These are phyloP conservation scores for Tylopilus felleus DNA, from an alignment of 768 basidiomycete genomes.

Conservation along the genomic window DNA sequence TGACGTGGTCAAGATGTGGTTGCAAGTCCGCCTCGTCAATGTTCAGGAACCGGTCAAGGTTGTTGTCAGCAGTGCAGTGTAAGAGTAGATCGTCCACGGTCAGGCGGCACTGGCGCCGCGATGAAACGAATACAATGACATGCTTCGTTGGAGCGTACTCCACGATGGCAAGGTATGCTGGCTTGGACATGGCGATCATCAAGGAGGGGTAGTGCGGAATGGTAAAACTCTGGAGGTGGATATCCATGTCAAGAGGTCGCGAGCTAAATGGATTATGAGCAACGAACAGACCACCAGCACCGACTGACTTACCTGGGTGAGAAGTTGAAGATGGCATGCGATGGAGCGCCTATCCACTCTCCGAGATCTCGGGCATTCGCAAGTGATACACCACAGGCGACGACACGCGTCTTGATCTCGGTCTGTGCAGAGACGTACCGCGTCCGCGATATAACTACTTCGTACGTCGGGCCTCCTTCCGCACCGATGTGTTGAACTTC, in stretches of 20 bases:
- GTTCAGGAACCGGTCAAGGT: slow-evolving; percentile 85
- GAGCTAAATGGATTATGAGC: slow-evolving; percentile 49
- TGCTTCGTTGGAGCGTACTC: slow-evolving; percentile 86
- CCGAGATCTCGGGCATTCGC: slow-evolving; percentile 95
- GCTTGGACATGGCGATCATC: slow-evolving; percentile 99
- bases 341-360: slow-evolving; percentile 95
- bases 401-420: slow-evolving; percentile 87
- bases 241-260: slow-evolving; percentile 95
- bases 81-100: slow-evolving; percentile 89
- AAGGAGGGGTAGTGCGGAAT: slow-evolving; percentile 98
- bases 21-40: slow-evolving; percentile 78
- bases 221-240: slow-evolving; percentile 92
- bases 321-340: slow-evolving; percentile 97
- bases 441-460: slow-evolving; percentile 94
- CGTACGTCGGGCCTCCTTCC: slow-evolving; percentile 93
- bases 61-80: slow-evolving; percentile 85
- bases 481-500: slow-evolving; percentile 95
- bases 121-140: slow-evolving; percentile 90
- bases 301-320: slow-evolving; percentile 65
- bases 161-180: slow-evolving; percentile 87
- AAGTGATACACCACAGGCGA: slow-evolving; percentile 92
- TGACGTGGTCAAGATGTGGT: slow-evolving; percentile 83
- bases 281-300: not conserved
- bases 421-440: slow-evolving; percentile 95
- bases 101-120: slow-evolving; percentile 88